Evolutionary conservation across 768 basidiomycete species (phyloP), one percentile per base, ranked within the genome.

Genomic region (Psilocybe subaeruginosa): DNA sequence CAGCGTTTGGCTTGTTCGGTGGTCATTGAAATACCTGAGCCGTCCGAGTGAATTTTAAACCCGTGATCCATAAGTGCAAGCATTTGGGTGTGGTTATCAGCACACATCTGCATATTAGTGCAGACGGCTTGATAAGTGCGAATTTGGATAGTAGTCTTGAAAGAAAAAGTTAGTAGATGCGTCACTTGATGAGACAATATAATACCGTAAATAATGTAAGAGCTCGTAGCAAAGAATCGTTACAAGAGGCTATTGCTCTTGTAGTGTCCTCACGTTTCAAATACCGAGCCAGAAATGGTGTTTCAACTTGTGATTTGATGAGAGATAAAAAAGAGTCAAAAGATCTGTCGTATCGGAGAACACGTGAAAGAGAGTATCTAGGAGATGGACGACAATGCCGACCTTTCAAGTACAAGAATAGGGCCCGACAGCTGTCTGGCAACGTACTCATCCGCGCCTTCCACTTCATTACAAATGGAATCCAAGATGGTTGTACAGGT

Each of bases 251-350:
- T 39, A 92, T 83, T 27, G 65, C 64, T 30, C 62, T 54, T 3
- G 75, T 64, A 8, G 83, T 85, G 58, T 91, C 89, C 14, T 88
- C 86, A 30, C 87, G 80, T 67, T 84, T 83, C 27, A 91, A 75
- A 68, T 90, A 91, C 4, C 87, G 80, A 72, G 86, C 87, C 63
- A 92, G 72, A 72, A 91, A 91, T 0, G 89, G 85, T 0, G 86
- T 75, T 43, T 81, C 75, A 11, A 79, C 76, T 60, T 89, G 83
- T 48, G 81, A 82, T 37, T 65, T 62, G 8, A 70, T 64, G 74
- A 69, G 31, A 35, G 57, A 65, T 3, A 69, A 51, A 60, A 90
- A 78, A 47, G 65, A 63, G 31, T 64, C 63, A 39, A 64, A 63
- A 41, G 64, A 66, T 56, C 65, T 62, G 12, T 56, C 53, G 23